Base-by-base conservation (phyloP, 257 asterid species). In the Capsicum pubescens region DNA sequence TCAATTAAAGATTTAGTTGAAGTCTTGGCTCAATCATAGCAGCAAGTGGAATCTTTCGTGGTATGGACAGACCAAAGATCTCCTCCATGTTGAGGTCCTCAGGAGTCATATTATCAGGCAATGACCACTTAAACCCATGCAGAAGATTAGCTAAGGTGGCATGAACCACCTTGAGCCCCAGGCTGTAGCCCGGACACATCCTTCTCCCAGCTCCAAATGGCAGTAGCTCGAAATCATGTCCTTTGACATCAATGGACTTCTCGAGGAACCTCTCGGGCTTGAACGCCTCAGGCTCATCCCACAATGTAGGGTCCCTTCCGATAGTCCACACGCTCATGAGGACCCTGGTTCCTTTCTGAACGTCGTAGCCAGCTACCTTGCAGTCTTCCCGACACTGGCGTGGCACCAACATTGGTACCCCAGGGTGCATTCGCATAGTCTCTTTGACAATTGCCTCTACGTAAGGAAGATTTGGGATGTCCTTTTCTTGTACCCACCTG, bases 391-490 rank as follows among this genome's bases (percentile, higher is more conserved):
- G 87, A 1, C 92, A 55, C 1, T 77, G 59, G 14, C 97, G 86
- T 6, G 99, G 99, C 0, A 86, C 91, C 8, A 95, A 59, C 95
- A 93, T 83, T n/a, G 99, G 98, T 10, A 86, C 90, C 82, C 84
- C 91, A 0, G 91, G 90, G 79, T 87, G 91, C 52, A 89, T 2
- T 13, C 91, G 79, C 91, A 87, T 87, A 67, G 90, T 85, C 85
- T 89, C 91, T 80, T 89, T 89, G 1, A 84, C 87, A 9, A 89
- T 84, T 15, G 91, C 85, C 17, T 85, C 83, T 0, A 89, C 69
- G 78, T 81, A 89, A 11, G 91, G 91, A 16, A 89, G 84, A 56
- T 84, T 17, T 39, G 42, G 59, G 7, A 87, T 83, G 81, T 87
- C 90, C 14, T 79, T 87, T 35, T 89, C 90, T 72, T 67, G 61